Evolutionary conservation across 345 rosid species (phyloP).

Genomic region (Eucalyptus polybractea): DNA sequence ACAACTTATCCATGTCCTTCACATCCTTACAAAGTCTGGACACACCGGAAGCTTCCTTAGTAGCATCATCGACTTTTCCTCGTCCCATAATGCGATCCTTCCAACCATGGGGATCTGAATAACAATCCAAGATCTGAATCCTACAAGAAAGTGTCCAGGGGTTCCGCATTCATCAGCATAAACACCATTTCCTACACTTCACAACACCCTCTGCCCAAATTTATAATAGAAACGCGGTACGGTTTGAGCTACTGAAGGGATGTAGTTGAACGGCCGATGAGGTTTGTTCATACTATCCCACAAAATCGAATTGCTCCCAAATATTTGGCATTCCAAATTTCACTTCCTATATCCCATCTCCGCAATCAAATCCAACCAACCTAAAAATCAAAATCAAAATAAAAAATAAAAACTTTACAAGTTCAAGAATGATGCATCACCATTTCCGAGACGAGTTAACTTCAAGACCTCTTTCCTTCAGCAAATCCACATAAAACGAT

Average conservation of each 20-base stretch:
- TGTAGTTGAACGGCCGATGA: neutral
- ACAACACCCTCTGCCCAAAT: neutral
- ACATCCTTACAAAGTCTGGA: conserved; percentile 32
- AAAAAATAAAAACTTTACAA: neutral
- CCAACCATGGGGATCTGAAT: conserved; percentile 84
- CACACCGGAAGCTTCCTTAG: conserved; percentile 10
- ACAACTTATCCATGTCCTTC: conserved; percentile 46
- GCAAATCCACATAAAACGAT: conserved; percentile 40
- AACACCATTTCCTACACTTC: neutral
- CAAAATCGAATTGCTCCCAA: neutral
- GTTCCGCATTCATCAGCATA: neutral
- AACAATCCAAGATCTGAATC: conserved; percentile 82
- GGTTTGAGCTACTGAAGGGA: neutral
- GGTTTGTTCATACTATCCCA: neutral
- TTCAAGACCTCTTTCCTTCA: conserved; percentile 39
- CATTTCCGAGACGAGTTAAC: conserved; percentile 39
- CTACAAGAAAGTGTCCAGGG: conserved; percentile 8
- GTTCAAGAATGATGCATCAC: conserved; percentile 3
- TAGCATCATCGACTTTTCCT: conserved; percentile 4
- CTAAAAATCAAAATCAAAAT: neutral
- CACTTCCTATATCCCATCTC: neutral
- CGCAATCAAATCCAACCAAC: neutral
- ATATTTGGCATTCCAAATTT: neutral
- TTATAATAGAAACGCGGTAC: neutral
- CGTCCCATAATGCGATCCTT: conserved; percentile 13